Base-by-base conservation (phyloP, 2,329 filamentous ascomycete genomes). In the Colletotrichum karsti region DNA sequence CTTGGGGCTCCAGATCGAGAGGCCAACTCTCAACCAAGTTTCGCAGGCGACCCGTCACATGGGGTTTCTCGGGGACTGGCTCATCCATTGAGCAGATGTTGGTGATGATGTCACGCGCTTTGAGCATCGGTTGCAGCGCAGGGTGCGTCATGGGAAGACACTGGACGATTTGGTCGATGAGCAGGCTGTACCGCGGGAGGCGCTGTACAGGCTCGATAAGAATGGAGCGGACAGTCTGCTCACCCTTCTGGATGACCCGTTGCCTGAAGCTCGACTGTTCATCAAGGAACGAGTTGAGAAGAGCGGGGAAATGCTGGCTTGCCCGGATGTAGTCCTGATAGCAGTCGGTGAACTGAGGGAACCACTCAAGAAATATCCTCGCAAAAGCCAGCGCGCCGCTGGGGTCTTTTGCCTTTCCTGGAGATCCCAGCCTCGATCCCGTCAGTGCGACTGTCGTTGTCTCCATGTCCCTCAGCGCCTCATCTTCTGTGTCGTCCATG, bases 201-300 rank as follows among this genome's bases (percentile, higher is more conserved):
- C 96, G 88, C 79, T 99, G 96, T 1, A 99, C 95, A 3, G 96
- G 96, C 79, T 99, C 96, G 77, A 99, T 99, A 61, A 99, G 87
- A 70, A 96, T 88, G 4, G 96, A 98, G 54, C 93, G 94, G 60
- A 98, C 87, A 64, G 91, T 89, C 81, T 99, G 96, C 78, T 98
- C 96, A 62, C 96, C 95, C 3, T 92, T 92, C 71, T 95, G 90
- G 58, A 93, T 89, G 3, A 98, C 89, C 50, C 93, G 86, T 72
- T 92, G 91, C 3, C 92, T 92, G 77, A 97, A 95, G 74, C 92
- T 95, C 2, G 94, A 95, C 69, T 92, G 91, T 63, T 91, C 90
- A 73, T 94, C 92, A 69, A 96, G 86, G 73, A 97, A 94, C 2
- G 87, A 85, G 72, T 92, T 94, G 61, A 98, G 87, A 15, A 95